phyloP scores from a whole-genome alignment of 2,329 filamentous ascomycete genomes.

The Lomentospora prolificans region DNA sequence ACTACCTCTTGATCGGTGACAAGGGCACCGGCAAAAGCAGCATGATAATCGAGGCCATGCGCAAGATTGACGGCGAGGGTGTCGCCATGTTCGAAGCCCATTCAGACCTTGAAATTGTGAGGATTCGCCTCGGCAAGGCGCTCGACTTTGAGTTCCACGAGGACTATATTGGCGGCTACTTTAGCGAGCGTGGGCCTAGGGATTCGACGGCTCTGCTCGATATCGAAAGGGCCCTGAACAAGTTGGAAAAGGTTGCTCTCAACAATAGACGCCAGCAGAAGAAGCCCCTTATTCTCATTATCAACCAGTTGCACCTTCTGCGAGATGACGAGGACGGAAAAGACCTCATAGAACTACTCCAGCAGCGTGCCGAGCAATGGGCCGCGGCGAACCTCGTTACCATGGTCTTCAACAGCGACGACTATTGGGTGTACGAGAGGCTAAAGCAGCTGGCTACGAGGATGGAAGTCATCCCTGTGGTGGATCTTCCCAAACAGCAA shows the following conservation, averaged over 20 bases:
- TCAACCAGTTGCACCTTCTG: constrained; percentile 88
- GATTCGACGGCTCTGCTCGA: constrained; percentile 89
- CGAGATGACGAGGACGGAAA: constrained; percentile 88
- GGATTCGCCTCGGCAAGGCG: constrained; percentile 83
- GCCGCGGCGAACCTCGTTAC: constrained; percentile 86
- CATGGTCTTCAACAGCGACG: constrained; percentile 89
- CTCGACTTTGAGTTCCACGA: constrained; percentile 96
- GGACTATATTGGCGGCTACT: constrained; percentile 94
- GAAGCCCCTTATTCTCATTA: constrained; percentile 76
- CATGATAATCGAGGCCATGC: constrained; percentile 93
- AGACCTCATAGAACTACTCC: constrained; percentile 85
- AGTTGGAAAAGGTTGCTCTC: constrained; percentile 90
- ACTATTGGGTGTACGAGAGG: constrained; percentile 97
- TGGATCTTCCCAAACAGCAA: constrained; percentile 68
- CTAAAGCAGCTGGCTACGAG: constrained; percentile 86
- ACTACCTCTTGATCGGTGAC: constrained; percentile 85
- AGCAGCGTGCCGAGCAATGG: constrained; percentile 95
- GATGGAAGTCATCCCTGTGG: constrained; percentile 85
- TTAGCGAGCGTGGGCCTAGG: constrained; percentile 84
- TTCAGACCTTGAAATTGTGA: constrained; percentile 88
- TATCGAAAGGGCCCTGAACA: constrained; percentile 95
- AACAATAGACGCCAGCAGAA: constrained; percentile 50
- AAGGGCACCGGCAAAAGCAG: constrained; percentile 96
- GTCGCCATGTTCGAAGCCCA: constrained; percentile 96
- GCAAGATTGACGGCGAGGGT: constrained; percentile 78